Conservation (phyloP, 1,139 yeast genomes). For the Geotrichum europaeum region DNA sequence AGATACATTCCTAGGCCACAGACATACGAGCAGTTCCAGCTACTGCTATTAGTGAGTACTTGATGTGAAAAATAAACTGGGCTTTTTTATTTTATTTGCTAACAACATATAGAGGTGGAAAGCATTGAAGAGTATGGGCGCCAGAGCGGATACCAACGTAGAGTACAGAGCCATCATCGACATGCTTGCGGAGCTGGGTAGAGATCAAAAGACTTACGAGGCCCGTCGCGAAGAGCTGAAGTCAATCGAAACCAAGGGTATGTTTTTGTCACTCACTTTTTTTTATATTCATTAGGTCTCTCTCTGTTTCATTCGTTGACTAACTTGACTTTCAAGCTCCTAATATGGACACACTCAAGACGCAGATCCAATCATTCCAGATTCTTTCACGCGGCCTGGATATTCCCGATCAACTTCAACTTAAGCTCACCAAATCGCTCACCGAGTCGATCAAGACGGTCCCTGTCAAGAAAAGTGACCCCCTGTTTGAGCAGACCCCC, state of each 20-base stretch:
- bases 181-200: constrained; percentile 30
- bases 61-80: background rate
- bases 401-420: constrained; percentile 47
- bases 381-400: constrained; percentile 71
- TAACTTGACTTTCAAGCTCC: constrained; percentile 22
- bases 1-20: constrained; percentile 27
- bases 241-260: background rate
- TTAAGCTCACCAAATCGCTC: constrained; percentile 24
- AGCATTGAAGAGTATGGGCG: constrained; percentile 34
- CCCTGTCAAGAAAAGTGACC: constrained; percentile 12
- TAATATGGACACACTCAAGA: constrained; percentile 49
- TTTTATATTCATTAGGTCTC: background rate
- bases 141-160: constrained; percentile 29
- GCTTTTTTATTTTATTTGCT: background rate
- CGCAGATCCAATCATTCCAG: constrained; percentile 72
- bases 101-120: constrained; percentile 35
- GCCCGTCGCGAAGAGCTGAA: constrained; percentile 12
- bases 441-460: constrained; percentile 29
- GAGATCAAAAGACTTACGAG: constrained; percentile 22
- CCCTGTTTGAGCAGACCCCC: constrained; percentile 12
- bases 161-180: constrained; percentile 36
- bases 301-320: constrained; percentile 2
- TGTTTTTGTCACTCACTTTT: background rate
- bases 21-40: constrained; percentile 34
- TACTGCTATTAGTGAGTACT: constrained; percentile 31